A percentile compares a stretch with the other conserved stretches of the same genome.
Evolutionary conservation across 2,329 filamentous ascomycete genomes (phyloP).

Genomic region (Triangularia setosa): DNA sequence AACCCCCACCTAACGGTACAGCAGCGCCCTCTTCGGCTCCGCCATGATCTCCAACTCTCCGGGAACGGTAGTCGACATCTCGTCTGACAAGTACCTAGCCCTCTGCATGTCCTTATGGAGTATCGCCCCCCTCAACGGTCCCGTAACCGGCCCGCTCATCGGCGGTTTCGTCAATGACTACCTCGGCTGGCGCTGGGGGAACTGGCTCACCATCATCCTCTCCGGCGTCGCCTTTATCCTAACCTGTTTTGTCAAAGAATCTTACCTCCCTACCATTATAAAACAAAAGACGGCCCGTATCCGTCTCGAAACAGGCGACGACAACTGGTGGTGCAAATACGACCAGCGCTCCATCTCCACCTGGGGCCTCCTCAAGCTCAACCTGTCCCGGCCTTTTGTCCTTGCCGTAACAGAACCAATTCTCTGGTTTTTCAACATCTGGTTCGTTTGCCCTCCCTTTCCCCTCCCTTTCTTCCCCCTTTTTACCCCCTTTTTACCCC

Average conservation of each 20-base stretch:
- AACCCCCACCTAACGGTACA: neutral
- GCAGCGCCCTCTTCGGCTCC: slow-evolving; percentile 37
- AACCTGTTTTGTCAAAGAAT: slow-evolving; percentile 64
- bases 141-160: slow-evolving; percentile 50
- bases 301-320: slow-evolving; percentile 66
- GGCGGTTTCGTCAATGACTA: slow-evolving; percentile 76
- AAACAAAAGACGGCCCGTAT: slow-evolving; percentile 60
- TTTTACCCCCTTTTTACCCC: too few relatives aligned
- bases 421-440: slow-evolving; percentile 62
- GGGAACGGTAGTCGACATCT: slow-evolving; percentile 78
- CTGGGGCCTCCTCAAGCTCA: slow-evolving; percentile 65
- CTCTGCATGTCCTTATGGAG: slow-evolving; percentile 80
- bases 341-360: slow-evolving; percentile 64
- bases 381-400: slow-evolving; percentile 71
- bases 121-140: slow-evolving; percentile 81
- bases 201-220: slow-evolving; percentile 75
- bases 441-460: slow-evolving; percentile 44
- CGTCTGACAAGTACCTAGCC: slow-evolving; percentile 74
- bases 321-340: slow-evolving; percentile 74
- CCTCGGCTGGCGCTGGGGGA: slow-evolving; percentile 83
- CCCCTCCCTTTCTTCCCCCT: too few relatives aligned
- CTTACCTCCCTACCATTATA: slow-evolving; percentile 69
- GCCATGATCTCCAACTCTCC: slow-evolving; percentile 82
- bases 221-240: slow-evolving; percentile 57
- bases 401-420: slow-evolving; percentile 82